Evolutionary conservation across 371 early-diverging fungal genomes (phyloP).

Genomic region (Actinomortierella wolfii): DNA sequence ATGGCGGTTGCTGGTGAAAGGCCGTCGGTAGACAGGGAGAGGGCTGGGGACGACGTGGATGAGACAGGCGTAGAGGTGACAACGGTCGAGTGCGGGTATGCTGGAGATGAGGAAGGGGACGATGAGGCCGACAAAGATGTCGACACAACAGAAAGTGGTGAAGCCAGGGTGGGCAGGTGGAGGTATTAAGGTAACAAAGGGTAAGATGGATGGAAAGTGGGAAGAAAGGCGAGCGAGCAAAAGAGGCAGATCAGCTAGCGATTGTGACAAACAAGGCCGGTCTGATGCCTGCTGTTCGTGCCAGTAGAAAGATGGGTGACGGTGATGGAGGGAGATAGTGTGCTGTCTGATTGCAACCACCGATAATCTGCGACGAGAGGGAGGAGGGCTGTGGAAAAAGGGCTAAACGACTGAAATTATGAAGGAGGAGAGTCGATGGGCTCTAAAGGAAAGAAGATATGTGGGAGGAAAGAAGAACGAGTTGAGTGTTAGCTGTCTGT

Average conservation of each 20-base stretch:
- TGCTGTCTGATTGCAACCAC: too few species aligned
- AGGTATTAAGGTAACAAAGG: not conserved
- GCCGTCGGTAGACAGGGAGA: too few species aligned
- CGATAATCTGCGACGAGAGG: not conserved
- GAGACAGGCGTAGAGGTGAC: conserved; percentile 4
- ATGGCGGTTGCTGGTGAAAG: too few species aligned
- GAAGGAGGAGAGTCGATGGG: not conserved
- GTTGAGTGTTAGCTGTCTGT: not conserved
- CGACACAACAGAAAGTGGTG: not conserved
- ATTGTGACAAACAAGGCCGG: too few species aligned
- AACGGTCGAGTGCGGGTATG: conserved; percentile 17
- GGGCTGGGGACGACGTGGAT: too few species aligned
- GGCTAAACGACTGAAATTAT: too few species aligned
- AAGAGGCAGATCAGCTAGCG: too few species aligned
- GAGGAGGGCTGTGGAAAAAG: not conserved
- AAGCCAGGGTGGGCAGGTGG: not conserved
- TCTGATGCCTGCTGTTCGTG: too few species aligned
- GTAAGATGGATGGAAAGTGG: not conserved
- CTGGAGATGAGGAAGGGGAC: not conserved
- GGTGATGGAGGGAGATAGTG: too few species aligned
- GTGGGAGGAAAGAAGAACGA: not conserved
- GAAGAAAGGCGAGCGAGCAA: not conserved
- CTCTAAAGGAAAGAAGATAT: not conserved
- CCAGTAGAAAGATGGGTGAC: not conserved
- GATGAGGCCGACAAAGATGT: conserved; percentile 6